phyloP scores from a whole-genome alignment of 1,139 yeast species.

The Candida sp. region DNA sequence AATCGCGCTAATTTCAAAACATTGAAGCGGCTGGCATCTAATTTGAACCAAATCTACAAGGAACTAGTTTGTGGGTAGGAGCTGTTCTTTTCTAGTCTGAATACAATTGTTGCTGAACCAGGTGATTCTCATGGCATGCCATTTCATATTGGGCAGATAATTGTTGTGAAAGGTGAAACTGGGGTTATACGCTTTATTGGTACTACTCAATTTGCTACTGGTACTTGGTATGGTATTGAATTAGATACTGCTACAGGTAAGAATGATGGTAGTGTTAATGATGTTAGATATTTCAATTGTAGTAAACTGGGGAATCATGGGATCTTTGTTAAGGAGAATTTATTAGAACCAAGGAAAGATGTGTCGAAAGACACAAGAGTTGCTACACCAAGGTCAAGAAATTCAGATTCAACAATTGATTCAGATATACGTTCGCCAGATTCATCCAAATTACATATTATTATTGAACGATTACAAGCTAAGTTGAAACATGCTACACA shows the following conservation, averaged over 20 bases:
- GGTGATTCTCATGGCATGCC: conserved; percentile 4
- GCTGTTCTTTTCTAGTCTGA: background rate
- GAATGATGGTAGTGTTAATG: conserved; percentile 76
- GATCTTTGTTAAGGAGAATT: conserved; percentile 46
- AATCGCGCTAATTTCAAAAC: background rate
- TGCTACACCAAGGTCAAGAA: background rate
- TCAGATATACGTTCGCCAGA: background rate
- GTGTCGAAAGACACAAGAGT: background rate
- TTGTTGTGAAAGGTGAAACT: conserved; percentile 33
- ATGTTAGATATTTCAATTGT: conserved; percentile 59
- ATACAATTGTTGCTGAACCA: background rate
- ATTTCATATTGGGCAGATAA: conserved; percentile 34
- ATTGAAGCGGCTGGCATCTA: background rate
- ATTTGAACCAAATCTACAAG: too few species aligned
- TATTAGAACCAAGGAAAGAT: conserved; percentile 7
- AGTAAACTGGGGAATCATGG: conserved; percentile 45
- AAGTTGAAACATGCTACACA: conserved; percentile 30
- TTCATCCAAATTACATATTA: conserved; percentile 20
- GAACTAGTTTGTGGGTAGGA: background rate
- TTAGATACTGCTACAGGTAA: conserved; percentile 64
- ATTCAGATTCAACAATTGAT: background rate
- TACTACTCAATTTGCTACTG: conserved; percentile 54
- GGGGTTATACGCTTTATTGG: conserved; percentile 55
- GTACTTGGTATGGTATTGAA: conserved; percentile 80
- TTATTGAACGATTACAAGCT: conserved; percentile 44